Evolutionary conservation across 139 green algal genomes (phyloP), one percentile per base, ranked within the genome.

Genomic region (Coelastrella sp.): DNA sequence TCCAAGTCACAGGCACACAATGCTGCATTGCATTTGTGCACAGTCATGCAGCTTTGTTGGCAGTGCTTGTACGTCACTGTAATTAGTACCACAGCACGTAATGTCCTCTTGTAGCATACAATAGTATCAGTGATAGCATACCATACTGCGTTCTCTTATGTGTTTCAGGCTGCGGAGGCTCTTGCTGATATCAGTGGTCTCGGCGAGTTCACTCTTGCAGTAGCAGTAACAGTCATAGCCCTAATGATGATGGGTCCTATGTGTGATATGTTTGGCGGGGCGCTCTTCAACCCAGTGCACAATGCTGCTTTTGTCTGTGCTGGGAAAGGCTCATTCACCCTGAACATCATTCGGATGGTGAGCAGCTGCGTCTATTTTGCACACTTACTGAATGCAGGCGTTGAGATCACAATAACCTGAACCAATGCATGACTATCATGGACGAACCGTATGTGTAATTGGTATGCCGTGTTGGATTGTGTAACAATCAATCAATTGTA

Each of bases 201-300:
- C 5, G 57, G 73, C 0, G 74, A 91, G 48, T 78, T 91, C 9
- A 41, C 67, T 25, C 45, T 89, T 25, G 62, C 57, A 21, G 83
- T 89, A 5, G 63, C 43, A 5, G 37, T 91, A n/a, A 60, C 72
- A 0, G 34, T 83, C 4, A 30, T 57, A 2, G 35, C 84, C 0
- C 64, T 91, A 4, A 40, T 86, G 9, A 23, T 75, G 5, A 84
- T 91, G n/a, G 88, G 88, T 0, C 88, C 88, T 1, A 11, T 91
- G 23, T 91, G 88, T 63, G 67, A 62, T 59, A 23, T 64, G 2
- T 85, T 84, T 34, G 88, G 88, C 13, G 88, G 88, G 4, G 85
- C 88, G 2, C 35, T 89, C 13, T 91, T 91, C 81, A 91, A 91
- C 69, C 88, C 88, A 0, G 45, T 88, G 15, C 85, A 89, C 76